Evolutionary conservation across 495 filamentous ascomycete genomes (phyloP).

Genomic region (Astrocystis sublimbata): DNA sequence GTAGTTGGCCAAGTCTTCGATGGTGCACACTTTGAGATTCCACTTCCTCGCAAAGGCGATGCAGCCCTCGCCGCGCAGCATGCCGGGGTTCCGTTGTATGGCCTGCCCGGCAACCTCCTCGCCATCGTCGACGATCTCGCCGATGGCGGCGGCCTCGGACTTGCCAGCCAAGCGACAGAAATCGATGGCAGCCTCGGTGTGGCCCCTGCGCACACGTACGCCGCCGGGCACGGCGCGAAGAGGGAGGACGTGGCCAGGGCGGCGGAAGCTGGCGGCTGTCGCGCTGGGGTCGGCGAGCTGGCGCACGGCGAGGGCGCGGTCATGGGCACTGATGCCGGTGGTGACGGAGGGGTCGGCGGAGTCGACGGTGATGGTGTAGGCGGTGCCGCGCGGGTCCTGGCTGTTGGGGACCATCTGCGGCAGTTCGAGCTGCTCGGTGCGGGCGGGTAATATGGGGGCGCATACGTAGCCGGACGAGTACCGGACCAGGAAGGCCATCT

Average conservation of each 20-base stretch:
- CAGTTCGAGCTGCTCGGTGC: slow-evolving; percentile 66
- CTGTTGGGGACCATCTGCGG: slow-evolving; percentile 87
- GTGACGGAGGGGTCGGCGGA: slow-evolving; percentile 68
- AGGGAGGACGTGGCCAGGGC: slow-evolving; percentile 91
- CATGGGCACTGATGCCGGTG: slow-evolving; percentile 88
- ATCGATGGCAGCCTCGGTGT: slow-evolving; percentile 91
- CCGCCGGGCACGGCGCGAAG: slow-evolving; percentile 79
- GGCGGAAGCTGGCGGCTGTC: slow-evolving; percentile 62
- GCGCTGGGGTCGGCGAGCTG: slow-evolving; percentile 69
- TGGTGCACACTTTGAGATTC: slow-evolving; percentile 92
- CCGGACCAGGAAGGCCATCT: slow-evolving; percentile 94
- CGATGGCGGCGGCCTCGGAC: slow-evolving; percentile 75
- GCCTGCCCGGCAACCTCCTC: slow-evolving; percentile 59
- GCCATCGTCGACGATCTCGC: slow-evolving; percentile 82
- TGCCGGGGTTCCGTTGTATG: slow-evolving; percentile 63
- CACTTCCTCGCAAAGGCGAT: slow-evolving; percentile 83
- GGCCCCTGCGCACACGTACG: slow-evolving; percentile 73
- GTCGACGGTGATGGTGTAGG: slow-evolving; percentile 89
- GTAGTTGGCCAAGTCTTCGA: slow-evolving; percentile 82
- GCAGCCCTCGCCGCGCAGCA: slow-evolving; percentile 93
- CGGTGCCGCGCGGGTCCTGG: slow-evolving; percentile 83
- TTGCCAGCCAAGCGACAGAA: slow-evolving; percentile 81
- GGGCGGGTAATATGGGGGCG: slow-evolving; percentile 71
- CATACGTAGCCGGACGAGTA: slow-evolving; percentile 89
- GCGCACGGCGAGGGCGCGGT: slow-evolving; percentile 80